phyloP scores from a whole-genome alignment of 2,329 filamentous ascomycete species.

The Fusarium stilboides region DNA sequence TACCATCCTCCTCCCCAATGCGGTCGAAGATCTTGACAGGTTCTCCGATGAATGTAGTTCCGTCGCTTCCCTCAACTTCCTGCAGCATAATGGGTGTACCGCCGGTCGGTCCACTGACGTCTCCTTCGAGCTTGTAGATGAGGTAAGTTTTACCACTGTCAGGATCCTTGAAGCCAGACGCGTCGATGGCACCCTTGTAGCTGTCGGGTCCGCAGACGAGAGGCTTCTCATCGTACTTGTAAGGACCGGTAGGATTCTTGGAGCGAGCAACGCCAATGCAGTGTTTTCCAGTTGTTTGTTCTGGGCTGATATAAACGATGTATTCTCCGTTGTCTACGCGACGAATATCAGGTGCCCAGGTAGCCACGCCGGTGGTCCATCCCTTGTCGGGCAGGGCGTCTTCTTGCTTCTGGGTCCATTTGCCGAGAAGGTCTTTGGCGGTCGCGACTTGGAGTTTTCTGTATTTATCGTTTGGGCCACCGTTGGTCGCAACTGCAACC shows the following conservation, averaged over 20 bases:
- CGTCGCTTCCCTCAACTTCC: constrained; percentile 15
- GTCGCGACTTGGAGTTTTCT: constrained; percentile 21
- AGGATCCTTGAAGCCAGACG: constrained; percentile 22
- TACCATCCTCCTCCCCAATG: constrained; percentile 10
- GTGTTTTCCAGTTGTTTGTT: background rate
- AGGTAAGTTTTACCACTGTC: constrained; percentile 8
- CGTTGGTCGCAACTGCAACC: constrained; percentile 27
- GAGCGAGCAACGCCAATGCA: constrained; percentile 29
- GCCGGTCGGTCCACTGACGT: constrained; percentile 15
- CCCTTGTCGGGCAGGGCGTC: constrained; percentile 20
- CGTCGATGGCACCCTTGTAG: constrained; percentile 12
- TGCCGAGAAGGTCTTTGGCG: background rate
- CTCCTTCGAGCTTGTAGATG: constrained; percentile 22
- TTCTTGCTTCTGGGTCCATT: constrained; percentile 13
- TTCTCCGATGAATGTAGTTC: constrained; percentile 5
- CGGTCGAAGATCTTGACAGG: constrained; percentile 19
- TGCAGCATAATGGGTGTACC: constrained; percentile 24
- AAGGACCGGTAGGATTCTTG: constrained; percentile 2
- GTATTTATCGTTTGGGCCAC: background rate
- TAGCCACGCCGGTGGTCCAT: constrained; percentile 22
- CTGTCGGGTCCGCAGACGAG: constrained; percentile 11
- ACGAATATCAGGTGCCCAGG: constrained; percentile 24
- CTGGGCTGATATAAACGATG: constrained; percentile 11
- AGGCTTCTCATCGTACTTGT: constrained; percentile 9
- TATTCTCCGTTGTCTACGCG: constrained; percentile 10